These are phyloP conservation scores for Psilocybe cubensis DNA, from an alignment of 768 basidiomycete species.

Conservation along the genomic window DNA sequence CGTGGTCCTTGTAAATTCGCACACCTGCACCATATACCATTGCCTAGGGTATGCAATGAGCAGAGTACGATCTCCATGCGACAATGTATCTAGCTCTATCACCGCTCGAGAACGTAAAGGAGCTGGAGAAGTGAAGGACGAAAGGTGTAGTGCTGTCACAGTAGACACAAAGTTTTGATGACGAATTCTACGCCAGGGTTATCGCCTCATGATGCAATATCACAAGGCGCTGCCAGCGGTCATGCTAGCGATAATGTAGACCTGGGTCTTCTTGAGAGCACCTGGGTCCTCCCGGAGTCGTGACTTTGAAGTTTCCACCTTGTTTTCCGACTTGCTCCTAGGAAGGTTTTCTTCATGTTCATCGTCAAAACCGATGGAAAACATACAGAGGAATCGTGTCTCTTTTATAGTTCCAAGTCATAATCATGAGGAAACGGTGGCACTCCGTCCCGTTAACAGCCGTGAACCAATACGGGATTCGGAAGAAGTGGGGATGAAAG, in stretches of 20 bases:
- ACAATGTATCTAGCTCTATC: too few relatives aligned
- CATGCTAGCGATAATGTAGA: background rate
- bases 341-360: too few relatives aligned
- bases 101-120: too few relatives aligned
- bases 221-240: background rate
- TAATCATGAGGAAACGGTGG: background rate
- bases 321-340: background rate
- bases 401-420: background rate
- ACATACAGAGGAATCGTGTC: background rate
- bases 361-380: background rate
- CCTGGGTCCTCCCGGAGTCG: background rate
- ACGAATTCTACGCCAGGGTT: background rate
- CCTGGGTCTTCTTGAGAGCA: background rate
- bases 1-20: too few relatives aligned
- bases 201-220: background rate
- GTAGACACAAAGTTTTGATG: background rate
- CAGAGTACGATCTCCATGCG: too few relatives aligned
- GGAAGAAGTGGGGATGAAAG: constrained; percentile 5
- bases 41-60: too few relatives aligned
- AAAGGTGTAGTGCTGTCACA: too few relatives aligned
- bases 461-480: constrained; percentile 10
- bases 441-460: constrained; percentile 6
- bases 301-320: background rate
- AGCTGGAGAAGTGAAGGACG: too few relatives aligned
- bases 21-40: too few relatives aligned